Base-by-base conservation (phyloP, 768 basidiomycete species). In the Pulveroboletus sp. region DNA sequence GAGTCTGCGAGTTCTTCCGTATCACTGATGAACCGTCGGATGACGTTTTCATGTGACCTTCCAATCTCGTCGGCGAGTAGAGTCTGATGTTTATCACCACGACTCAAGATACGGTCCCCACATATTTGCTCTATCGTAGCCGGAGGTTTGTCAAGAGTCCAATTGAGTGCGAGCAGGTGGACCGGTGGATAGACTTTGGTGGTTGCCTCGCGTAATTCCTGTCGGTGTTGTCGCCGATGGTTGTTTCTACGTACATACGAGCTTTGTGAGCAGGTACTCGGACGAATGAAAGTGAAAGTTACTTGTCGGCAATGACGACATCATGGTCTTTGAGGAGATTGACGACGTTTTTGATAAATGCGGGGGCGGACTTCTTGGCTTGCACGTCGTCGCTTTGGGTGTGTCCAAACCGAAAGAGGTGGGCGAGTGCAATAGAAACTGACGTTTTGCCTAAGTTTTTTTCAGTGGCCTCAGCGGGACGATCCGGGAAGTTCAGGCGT, bases 261-360 rank as follows among this genome's bases (percentile, higher is more conserved):
- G 18, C 38, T 8, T 41, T 11, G 39, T 47, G 32, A 57, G 21
- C 10, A 9, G 24, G 46, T 1, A 39, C 6, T 8, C 15, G 39
- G 10, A 2, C 18, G 42, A 40, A 31, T 36, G 5, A 32, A 33
- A 37, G 17, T 8, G 1, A 43, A 10, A 69, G 83, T 46, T 57
- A 92, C 93, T 89, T 90, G 69, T 98, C 96, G 26, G 94, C 93
- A 54, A 90, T 89, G 21, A 98, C 94, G 1, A 97, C 81, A 51
- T 88, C 76, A 43, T 88, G 71, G 0, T 64, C 73, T 46, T 77
- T 63, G 24, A 97, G 72, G 1, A 88, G 74, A 0, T 72, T 63
- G 13, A 69, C 61, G 35, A 96, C 87, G 51, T 89, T 93, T 63
- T 74, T 82, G 47, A 90, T 61, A 64, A 95, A 95, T 3, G 64